These are phyloP conservation scores for Angophora floribunda DNA, from an alignment of 345 rosid species.

Conservation along the genomic window DNA sequence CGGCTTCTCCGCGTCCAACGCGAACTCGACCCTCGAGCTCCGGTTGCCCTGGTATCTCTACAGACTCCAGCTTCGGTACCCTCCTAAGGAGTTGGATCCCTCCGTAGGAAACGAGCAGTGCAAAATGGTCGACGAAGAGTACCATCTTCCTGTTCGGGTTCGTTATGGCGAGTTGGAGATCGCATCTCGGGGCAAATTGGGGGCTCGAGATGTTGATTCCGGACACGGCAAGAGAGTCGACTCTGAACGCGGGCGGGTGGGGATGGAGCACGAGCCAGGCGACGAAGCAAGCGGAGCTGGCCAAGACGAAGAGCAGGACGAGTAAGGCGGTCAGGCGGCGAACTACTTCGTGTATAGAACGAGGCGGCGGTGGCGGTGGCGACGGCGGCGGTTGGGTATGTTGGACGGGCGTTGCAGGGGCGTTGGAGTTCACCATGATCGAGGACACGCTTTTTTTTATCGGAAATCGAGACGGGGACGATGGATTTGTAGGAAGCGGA, in stretches of 20 bases:
- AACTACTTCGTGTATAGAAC: not conserved
- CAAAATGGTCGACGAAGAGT: not conserved
- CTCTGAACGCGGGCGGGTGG: constrained; percentile 2
- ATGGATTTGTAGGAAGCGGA: not conserved
- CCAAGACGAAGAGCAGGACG: not conserved
- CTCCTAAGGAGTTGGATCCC: not conserved
- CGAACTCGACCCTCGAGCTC: not conserved
- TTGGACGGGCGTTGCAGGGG: not conserved
- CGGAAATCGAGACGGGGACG: not conserved
- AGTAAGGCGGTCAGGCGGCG: not conserved
- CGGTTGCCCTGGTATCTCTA: not conserved
- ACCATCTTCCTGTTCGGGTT: constrained; percentile 11
- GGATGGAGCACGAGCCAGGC: constrained; percentile 15
- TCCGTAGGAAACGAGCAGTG: not conserved
- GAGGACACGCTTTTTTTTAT: not conserved
- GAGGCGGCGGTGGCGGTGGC: fast-evolving
- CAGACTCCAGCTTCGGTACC: not conserved
- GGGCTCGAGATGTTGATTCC: constrained; percentile 1
- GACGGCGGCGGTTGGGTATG: not conserved
- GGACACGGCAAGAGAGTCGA: constrained; percentile 7
- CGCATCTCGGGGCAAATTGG: not conserved
- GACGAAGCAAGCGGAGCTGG: not conserved
- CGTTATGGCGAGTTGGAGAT: not conserved
- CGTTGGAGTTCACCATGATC: not conserved
- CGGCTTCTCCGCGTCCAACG: not conserved